These are phyloP conservation scores for Torrubiella hemipterigena DNA, from an alignment of 2,329 filamentous ascomycete genomes.

Conservation along the genomic window DNA sequence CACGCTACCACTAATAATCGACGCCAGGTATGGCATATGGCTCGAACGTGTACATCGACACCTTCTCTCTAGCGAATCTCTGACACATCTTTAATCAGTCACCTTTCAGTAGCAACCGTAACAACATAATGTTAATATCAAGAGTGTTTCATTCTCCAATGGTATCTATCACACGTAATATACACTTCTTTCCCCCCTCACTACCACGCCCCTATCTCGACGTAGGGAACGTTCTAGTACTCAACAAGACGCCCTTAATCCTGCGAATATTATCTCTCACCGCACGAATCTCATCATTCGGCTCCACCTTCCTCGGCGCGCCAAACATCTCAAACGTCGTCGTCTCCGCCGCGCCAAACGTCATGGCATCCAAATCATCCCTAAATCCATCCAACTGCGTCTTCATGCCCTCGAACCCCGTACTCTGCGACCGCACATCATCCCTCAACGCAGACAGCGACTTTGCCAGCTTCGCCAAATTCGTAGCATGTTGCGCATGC, in stretches of 20 bases:
- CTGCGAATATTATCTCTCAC: conserved; percentile 65
- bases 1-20: too few species aligned
- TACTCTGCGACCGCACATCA: conserved; percentile 29
- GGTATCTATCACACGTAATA: too few species aligned
- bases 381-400: conserved; percentile 45
- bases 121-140: too few species aligned
- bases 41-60: too few species aligned
- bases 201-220: too few species aligned
- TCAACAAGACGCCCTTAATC: conserved; percentile 68
- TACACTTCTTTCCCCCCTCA: too few species aligned
- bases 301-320: conserved; percentile 33
- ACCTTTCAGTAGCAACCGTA: too few species aligned
- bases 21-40: too few species aligned
- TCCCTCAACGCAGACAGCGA: conserved; percentile 30
- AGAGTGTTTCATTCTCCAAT: too few species aligned
- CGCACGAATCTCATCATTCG: conserved; percentile 59
- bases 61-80: too few species aligned
- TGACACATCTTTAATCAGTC: too few species aligned
- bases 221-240: conserved; percentile 59
- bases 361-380: conserved; percentile 53
- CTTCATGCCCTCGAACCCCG: conserved; percentile 38
- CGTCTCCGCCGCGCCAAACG: conserved; percentile 26
- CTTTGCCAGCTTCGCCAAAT: conserved; percentile 29
- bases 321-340: conserved; percentile 28
- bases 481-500: conserved; percentile 26